Base-by-base conservation (phyloP, 176 grass and related monocot genomes). In the Cymbopogon citratus region DNA sequence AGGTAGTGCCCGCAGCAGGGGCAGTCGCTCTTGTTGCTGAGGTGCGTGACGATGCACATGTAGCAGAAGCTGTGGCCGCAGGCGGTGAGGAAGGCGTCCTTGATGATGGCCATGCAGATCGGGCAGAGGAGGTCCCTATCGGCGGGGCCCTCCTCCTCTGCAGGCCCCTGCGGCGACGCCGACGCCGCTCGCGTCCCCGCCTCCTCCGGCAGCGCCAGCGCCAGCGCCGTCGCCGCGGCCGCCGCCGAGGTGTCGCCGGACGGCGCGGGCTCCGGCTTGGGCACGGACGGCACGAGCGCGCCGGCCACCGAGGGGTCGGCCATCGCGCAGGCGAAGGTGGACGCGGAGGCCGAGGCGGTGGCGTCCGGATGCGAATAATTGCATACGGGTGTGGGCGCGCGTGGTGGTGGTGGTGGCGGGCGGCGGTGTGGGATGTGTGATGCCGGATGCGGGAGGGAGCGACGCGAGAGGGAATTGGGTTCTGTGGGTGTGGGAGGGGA, bases 1-100 rank as follows among this genome's bases (percentile, higher is more conserved):
- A 98, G 88, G 78, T 93, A 95, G 80, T 90, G 85, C 2, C 74
- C 85, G 75, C 92, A 98, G 78, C 95, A 98, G 65, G 95, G 95
- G 84, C 95, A 98, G 82, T 98, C 90, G 71, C 71, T 98, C 86
- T 95, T 98, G 65, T 93, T 77, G 27, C 78, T 93, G 79, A 98
- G 89, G 81, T 98, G 95, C 74, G 95, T 98, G 48, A 98, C 92
- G 82, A 98, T 93, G 87, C 95, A 98, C 90, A 95, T 93, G 88
- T 98, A 98, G 85, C 95, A 98, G 88, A 98, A 98, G 84, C 88
- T 95, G 85, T 98, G 95, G 4, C 95, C 92, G 67, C 95, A 98
- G 43, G 90, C 71, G 65, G 95, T 98, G 78, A 98, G 84, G 83
- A 98, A 98, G 75, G 95, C 95, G 61, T 98, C 95, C 92, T 95